Conservation (phyloP, 768 basidiomycete species). For the Scleroderma citrinum region DNA sequence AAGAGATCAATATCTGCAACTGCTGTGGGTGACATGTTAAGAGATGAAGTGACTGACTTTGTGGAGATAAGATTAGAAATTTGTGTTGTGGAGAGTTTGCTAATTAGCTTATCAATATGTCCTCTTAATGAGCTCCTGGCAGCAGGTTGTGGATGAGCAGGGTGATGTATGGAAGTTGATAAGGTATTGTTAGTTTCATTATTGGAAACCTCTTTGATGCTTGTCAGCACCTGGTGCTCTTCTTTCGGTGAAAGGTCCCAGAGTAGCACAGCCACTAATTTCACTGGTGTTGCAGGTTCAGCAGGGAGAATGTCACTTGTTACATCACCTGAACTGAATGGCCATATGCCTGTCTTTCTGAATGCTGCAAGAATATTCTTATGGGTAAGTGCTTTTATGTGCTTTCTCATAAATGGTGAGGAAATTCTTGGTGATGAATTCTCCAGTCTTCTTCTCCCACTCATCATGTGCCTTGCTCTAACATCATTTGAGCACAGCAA, state of each 20-base stretch:
- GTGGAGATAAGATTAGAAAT: background rate
- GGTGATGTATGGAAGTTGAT: background rate
- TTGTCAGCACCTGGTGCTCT: background rate
- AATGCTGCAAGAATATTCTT: slow-evolving; percentile 20
- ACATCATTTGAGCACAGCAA: slow-evolving; percentile 26
- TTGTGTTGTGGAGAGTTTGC: background rate
- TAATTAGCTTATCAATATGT: background rate
- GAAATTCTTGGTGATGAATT: slow-evolving; percentile 31
- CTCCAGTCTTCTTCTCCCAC: slow-evolving; percentile 17
- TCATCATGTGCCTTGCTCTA: slow-evolving; percentile 11
- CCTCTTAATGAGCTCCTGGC: background rate
- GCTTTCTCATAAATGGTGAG: slow-evolving; percentile 30
- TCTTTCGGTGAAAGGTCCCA: slow-evolving; percentile 1
- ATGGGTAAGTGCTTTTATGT: slow-evolving; percentile 15
- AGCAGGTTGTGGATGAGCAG: background rate
- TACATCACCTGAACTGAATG: slow-evolving; percentile 19
- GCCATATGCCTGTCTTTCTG: slow-evolving; percentile 21
- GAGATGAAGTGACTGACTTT: background rate
- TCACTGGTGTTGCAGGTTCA: background rate
- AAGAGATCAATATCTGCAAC: background rate
- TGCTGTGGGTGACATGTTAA: background rate
- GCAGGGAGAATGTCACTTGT: slow-evolving; percentile 6
- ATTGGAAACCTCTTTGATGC: background rate
- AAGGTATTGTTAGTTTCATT: background rate
- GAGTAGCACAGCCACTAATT: too few species aligned